Evolutionary conservation across 2,329 filamentous ascomycete species (phyloP).

Genomic region (Endoconidiophora polonica): DNA sequence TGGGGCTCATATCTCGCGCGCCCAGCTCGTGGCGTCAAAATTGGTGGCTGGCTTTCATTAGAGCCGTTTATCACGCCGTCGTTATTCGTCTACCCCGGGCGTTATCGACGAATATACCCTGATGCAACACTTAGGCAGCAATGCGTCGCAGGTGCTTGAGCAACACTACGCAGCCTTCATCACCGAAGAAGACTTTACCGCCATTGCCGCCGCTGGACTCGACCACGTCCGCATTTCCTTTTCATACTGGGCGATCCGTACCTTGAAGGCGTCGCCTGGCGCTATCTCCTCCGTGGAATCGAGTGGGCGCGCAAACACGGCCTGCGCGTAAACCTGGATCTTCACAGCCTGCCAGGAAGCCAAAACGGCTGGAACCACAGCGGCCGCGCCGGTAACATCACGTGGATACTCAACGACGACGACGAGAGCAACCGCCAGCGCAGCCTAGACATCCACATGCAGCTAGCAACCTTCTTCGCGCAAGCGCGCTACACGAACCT

Average conservation of each 20-base stretch:
- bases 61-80: constrained; percentile 66
- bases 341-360: constrained; percentile 38
- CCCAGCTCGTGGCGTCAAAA: constrained; percentile 52
- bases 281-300: constrained; percentile 38
- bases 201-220: constrained; percentile 38
- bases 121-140: constrained; percentile 29
- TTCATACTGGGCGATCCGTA: constrained; percentile 41
- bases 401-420: constrained; percentile 17
- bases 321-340: constrained; percentile 40
- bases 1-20: constrained; percentile 46
- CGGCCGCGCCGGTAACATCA: constrained; percentile 27
- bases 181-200: constrained; percentile 34
- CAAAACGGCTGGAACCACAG: constrained; percentile 49
- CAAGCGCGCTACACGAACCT: constrained; percentile 29
- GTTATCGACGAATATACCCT: constrained; percentile 36
- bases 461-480: constrained; percentile 18
- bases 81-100: constrained; percentile 37
- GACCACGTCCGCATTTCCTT: constrained; percentile 43
- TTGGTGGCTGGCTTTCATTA: constrained; percentile 57
- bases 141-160: constrained; percentile 27
- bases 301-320: constrained; percentile 36
- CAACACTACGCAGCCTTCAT: constrained; percentile 35
- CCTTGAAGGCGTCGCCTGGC: constrained; percentile 19
- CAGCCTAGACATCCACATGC: constrained; percentile 39
- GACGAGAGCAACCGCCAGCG: constrained; percentile 24